phyloP scores from a whole-genome alignment of 768 basidiomycete genomes.

The Suillus sp. region DNA sequence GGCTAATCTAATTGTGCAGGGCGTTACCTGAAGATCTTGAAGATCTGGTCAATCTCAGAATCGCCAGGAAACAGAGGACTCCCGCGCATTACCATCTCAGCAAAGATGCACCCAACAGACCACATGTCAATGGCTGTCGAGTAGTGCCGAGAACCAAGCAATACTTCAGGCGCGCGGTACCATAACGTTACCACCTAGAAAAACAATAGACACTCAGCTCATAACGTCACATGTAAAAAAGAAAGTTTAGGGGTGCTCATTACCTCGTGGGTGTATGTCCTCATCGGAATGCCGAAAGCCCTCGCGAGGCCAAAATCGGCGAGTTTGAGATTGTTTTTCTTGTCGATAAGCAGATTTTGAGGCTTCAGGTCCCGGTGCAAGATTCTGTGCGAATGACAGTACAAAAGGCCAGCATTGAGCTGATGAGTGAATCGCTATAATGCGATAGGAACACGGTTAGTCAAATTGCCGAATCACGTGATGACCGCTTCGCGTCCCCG shows the following conservation, averaged over 20 bases:
- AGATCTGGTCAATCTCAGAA: conserved; percentile 99
- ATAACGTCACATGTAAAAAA: neutral
- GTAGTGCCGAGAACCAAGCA: conserved; percentile 95
- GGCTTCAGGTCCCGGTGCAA: conserved; percentile 98
- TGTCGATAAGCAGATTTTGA: conserved; percentile 93
- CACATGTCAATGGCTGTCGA: conserved; percentile 99
- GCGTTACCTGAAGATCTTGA: conserved; percentile 93
- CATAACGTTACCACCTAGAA: conserved; percentile 95
- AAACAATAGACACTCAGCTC: neutral
- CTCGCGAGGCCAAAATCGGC: conserved; percentile 96
- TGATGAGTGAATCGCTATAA: conserved; percentile 94
- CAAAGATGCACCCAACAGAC: conserved; percentile 99
- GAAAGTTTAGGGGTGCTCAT: conserved; percentile 17
- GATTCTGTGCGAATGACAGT: conserved; percentile 94
- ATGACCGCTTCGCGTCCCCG: conserved; percentile 23
- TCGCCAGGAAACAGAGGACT: conserved; percentile 96
- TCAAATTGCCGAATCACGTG: conserved; percentile 31
- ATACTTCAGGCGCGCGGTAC: conserved; percentile 98
- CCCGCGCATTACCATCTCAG: conserved; percentile 96
- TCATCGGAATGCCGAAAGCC: conserved; percentile 97
- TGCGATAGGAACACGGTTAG: conserved; percentile 8
- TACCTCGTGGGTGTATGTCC: conserved; percentile 99
- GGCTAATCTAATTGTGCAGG: conserved; percentile 5
- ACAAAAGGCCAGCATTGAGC: conserved; percentile 86
- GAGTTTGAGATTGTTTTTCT: conserved; percentile 87